These are phyloP conservation scores for Leccinum subrobustum DNA, from an alignment of 1,284 basidiomycete species.

Conservation along the genomic window DNA sequence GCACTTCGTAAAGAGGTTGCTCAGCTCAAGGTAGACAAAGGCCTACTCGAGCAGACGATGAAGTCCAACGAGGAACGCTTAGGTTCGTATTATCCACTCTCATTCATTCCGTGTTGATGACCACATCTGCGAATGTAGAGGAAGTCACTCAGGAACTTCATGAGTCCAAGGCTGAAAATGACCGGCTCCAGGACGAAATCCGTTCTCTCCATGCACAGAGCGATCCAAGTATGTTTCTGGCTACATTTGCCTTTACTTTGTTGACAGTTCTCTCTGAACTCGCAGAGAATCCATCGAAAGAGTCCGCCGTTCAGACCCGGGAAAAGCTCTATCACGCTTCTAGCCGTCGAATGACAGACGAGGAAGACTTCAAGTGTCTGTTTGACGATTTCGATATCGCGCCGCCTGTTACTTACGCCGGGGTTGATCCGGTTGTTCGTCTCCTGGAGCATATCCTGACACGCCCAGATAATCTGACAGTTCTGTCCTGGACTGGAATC, in stretches of 20 bases:
- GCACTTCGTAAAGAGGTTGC: not conserved
- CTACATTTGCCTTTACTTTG: not conserved
- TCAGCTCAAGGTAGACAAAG: not conserved
- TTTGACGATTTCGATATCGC: constrained; percentile 1
- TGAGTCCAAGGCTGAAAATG: too few relatives aligned
- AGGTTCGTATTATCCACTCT: not conserved
- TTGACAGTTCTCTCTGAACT: not conserved
- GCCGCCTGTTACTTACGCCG: constrained; percentile 5
- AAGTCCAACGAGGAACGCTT: not conserved
- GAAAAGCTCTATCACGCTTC: constrained; percentile 4
- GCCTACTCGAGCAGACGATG: not conserved
- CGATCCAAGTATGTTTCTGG: too few relatives aligned
- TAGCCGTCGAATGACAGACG: not conserved
- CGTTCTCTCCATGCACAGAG: not conserved
- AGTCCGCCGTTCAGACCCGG: not conserved
- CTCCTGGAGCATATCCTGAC: not conserved
- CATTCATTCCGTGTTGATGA: not conserved
- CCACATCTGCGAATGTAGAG: not conserved
- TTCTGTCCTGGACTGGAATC: constrained; percentile 8
- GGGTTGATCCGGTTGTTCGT: not conserved
- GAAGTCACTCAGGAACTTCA: not conserved
- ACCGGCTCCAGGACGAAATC: too few relatives aligned
- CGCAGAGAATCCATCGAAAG: not conserved
- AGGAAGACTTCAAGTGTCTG: constrained; percentile 2
- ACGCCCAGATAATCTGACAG: not conserved